Evolutionary conservation across 495 filamentous ascomycete genomes (phyloP).

Genomic region (Daldinia caldariorum): DNA sequence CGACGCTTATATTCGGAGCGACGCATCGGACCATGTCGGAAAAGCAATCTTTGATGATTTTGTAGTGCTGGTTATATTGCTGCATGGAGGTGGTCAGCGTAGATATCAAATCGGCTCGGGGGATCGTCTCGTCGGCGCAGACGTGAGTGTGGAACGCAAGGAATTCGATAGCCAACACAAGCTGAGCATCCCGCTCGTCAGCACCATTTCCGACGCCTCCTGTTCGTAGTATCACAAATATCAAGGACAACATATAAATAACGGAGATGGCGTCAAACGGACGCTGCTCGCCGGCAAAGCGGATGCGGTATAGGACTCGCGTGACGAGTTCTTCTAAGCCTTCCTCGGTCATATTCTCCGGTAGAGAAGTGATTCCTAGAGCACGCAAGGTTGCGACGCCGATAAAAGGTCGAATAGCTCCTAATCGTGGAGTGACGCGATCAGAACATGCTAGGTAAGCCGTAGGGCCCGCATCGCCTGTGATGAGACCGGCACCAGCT

Average conservation of each 20-base stretch:
- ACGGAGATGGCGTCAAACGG: constrained; percentile 88
- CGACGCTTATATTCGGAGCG: constrained; percentile 72
- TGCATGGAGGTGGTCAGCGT: constrained; percentile 84
- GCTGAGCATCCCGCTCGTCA: constrained; percentile 86
- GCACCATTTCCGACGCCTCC: constrained; percentile 77
- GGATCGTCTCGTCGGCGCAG: constrained; percentile 75
- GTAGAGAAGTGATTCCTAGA: constrained; percentile 74
- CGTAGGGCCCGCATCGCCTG: constrained; percentile 78
- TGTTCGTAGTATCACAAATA: constrained; percentile 76
- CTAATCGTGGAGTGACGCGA: constrained; percentile 79
- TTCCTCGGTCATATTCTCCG: constrained; percentile 77
- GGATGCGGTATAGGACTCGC: constrained; percentile 86
- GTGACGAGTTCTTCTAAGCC: constrained; percentile 87
- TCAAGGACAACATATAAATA: constrained; percentile 84
- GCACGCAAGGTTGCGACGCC: constrained; percentile 86
- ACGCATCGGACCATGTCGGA: constrained; percentile 83
- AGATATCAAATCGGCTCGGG: constrained; percentile 75
- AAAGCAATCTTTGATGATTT: constrained; percentile 90
- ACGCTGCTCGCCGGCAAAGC: constrained; percentile 89
- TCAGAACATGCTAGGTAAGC: constrained; percentile 81
- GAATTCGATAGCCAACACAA: constrained; percentile 90
- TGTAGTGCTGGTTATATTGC: constrained; percentile 90
- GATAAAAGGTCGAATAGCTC: constrained; percentile 78
- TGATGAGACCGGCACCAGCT: constrained; percentile 81
- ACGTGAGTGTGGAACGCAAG: constrained; percentile 84